Evolutionary conservation across 2,329 filamentous ascomycete species (phyloP).

Genomic region (Aspergillus nomiae): DNA sequence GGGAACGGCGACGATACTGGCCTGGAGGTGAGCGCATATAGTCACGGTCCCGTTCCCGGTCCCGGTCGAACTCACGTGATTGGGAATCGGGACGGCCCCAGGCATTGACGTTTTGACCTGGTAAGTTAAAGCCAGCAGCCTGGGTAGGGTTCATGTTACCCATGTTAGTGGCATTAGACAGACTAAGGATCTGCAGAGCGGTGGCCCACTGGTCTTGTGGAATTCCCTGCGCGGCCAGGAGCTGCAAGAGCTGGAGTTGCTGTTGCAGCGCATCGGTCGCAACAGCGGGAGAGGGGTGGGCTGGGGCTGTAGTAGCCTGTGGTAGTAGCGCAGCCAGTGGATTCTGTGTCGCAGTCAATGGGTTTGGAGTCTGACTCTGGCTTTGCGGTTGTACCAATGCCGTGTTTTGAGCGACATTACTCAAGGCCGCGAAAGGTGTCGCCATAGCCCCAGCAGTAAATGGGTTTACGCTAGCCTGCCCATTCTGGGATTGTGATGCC

Average conservation of each 20-base stretch:
- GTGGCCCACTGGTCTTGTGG: slow-evolving; percentile 74
- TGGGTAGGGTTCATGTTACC: slow-evolving; percentile 39
- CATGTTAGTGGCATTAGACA: slow-evolving; percentile 38
- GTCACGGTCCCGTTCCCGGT: slow-evolving; percentile 64
- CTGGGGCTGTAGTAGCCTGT: slow-evolving; percentile 35
- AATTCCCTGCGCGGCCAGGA: slow-evolving; percentile 73
- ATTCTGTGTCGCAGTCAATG: slow-evolving; percentile 42
- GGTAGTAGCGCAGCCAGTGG: slow-evolving; percentile 47
- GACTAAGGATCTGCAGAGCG: slow-evolving; percentile 54
- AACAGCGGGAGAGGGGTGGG: slow-evolving; percentile 30
- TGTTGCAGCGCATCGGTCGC: slow-evolving; percentile 60
- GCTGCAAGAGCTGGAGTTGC: slow-evolving; percentile 73
- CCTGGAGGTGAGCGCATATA: slow-evolving; percentile 64
- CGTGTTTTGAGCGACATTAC: slow-evolving; percentile 41
- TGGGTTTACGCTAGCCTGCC: slow-evolving; percentile 63
- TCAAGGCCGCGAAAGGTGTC: slow-evolving; percentile 51
- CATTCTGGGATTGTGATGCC: slow-evolving; percentile 41
- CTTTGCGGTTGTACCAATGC: slow-evolving; percentile 41
- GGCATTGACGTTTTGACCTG: slow-evolving; percentile 34
- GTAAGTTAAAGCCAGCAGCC: slow-evolving; percentile 34
- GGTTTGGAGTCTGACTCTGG: slow-evolving; percentile 45
- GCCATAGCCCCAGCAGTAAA: slow-evolving; percentile 49
- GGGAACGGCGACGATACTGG: slow-evolving; percentile 68
- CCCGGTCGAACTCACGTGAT: slow-evolving; percentile 55
- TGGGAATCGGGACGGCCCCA: slow-evolving; percentile 44